These are phyloP conservation scores for Gossypium davidsonii DNA, from an alignment of 441 rosid species.

Conservation along the genomic window DNA sequence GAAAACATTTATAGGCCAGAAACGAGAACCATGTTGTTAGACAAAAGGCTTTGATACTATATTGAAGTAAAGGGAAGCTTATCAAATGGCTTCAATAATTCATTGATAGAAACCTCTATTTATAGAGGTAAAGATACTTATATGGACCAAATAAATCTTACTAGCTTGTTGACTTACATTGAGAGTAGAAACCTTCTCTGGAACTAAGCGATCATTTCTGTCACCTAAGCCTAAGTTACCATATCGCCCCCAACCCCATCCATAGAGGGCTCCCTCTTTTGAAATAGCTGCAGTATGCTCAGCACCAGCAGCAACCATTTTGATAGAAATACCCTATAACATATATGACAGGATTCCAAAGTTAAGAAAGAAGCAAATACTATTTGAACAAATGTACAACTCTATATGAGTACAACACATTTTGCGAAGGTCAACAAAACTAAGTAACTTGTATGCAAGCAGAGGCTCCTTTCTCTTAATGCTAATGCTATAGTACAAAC, in stretches of 20 bases:
- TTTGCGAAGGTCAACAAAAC: neutral
- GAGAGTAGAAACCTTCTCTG: slow-evolving; percentile 60
- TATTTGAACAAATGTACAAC: neutral
- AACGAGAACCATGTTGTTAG: too few species aligned
- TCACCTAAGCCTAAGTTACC: slow-evolving; percentile 98
- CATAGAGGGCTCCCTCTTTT: slow-evolving; percentile 89
- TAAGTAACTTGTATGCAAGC: neutral
- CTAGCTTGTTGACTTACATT: slow-evolving; percentile 44
- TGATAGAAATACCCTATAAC: slow-evolving; percentile 66
- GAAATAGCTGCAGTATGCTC: slow-evolving; percentile 96
- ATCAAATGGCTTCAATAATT: too few species aligned
- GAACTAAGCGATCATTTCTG: slow-evolving; percentile 80
- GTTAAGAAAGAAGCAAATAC: slow-evolving; percentile 1
- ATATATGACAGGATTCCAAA: slow-evolving; percentile 10
- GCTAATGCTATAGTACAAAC: neutral
- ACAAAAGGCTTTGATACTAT: too few species aligned
- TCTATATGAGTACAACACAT: neutral
- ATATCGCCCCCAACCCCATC: slow-evolving; percentile 99
- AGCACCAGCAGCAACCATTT: slow-evolving; percentile 98
- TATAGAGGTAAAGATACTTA: too few species aligned
- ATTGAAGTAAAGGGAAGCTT: too few species aligned
- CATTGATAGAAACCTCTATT: too few species aligned
- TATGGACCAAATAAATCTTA: neutral
- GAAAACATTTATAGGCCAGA: too few species aligned
- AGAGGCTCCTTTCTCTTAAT: neutral